phyloP scores from a whole-genome alignment of 352 stramenopile species.

The Phytophthora kernoviae region DNA sequence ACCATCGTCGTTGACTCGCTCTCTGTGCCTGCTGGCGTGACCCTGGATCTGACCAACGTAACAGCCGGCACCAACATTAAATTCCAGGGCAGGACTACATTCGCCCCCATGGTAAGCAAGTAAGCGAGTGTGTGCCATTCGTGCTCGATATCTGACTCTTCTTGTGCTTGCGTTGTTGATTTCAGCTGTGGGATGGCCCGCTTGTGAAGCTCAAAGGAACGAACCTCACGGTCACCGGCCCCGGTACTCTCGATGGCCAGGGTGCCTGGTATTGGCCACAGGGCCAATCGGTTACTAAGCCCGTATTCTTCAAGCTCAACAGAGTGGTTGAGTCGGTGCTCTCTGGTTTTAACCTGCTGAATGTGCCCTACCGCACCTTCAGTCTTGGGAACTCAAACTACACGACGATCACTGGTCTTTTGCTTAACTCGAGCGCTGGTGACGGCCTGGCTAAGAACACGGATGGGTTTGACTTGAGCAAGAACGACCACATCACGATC shows the following conservation, averaged over 20 bases:
- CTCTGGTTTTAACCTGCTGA: conserved; percentile 40
- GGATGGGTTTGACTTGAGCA: conserved; percentile 25
- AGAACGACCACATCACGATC: conserved; percentile 34
- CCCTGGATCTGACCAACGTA: conserved; percentile 30
- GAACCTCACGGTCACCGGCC: conserved; percentile 34
- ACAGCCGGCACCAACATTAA: conserved; percentile 24
- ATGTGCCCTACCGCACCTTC: conserved; percentile 30
- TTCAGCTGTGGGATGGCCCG: conserved; percentile 31
- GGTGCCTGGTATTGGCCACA: conserved; percentile 46
- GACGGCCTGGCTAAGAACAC: conserved; percentile 12
- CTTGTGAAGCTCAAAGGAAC: conserved; percentile 34
- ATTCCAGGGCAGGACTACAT: conserved; percentile 40
- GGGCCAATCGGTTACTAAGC: conserved; percentile 26
- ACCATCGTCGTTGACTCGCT: conserved; percentile 28
- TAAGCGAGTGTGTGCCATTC: background rate
- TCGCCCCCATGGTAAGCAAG: conserved; percentile 11
- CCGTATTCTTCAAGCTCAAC: conserved; percentile 40
- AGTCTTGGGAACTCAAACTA: conserved; percentile 27
- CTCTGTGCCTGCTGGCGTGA: conserved; percentile 32
- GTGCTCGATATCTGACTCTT: too few species aligned
- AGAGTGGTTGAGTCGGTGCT: conserved; percentile 27
- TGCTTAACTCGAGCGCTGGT: conserved; percentile 17
- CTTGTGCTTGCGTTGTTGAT: too few species aligned
- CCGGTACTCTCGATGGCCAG: conserved; percentile 43
- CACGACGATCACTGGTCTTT: conserved; percentile 29